Evolutionary conservation across 2,329 filamentous ascomycete genomes (phyloP).

Genomic region (Colletotrichum limetticola): DNA sequence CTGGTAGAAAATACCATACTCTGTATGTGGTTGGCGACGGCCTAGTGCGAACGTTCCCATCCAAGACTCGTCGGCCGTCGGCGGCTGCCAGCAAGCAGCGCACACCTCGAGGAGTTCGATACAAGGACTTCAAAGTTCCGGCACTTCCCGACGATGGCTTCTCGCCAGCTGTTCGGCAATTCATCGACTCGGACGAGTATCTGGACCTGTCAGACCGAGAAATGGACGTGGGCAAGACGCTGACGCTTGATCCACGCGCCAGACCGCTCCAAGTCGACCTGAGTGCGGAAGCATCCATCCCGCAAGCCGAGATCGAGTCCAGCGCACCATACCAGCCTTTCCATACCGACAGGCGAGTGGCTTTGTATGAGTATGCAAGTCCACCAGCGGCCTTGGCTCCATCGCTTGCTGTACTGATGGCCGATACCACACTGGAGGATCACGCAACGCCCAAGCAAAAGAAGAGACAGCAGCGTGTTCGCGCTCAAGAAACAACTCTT

Average conservation of each 20-base stretch:
- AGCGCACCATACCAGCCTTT: constrained; percentile 96
- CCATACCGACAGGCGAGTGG: constrained; percentile 88
- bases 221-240: constrained; percentile 64
- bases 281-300: constrained; percentile 72
- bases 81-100: constrained; percentile 64
- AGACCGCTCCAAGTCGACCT: constrained; percentile 51
- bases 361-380: constrained; percentile 73
- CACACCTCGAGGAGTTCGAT: constrained; percentile 65
- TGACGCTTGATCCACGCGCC: constrained; percentile 59
- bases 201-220: constrained; percentile 64
- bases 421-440: constrained; percentile 54
- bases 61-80: constrained; percentile 65
- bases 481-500: constrained; percentile 31
- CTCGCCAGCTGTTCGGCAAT: constrained; percentile 64
- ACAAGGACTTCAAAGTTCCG: constrained; percentile 75
- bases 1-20: constrained; percentile 68
- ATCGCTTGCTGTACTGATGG: constrained; percentile 52
- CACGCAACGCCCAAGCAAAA: constrained; percentile 48
- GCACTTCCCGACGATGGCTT: constrained; percentile 69
- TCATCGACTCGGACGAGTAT: constrained; percentile 67
- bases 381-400: constrained; percentile 45
- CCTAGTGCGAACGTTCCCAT: constrained; percentile 72
- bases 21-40: constrained; percentile 75
- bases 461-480: constrained; percentile 46
- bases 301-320: constrained; percentile 90